Percentiles rank a stretch among this genome's conserved stretches.
Evolutionary conservation across 202 grass and related monocot species (phyloP).

Genomic region (Miscanthus sacchariflorus): DNA sequence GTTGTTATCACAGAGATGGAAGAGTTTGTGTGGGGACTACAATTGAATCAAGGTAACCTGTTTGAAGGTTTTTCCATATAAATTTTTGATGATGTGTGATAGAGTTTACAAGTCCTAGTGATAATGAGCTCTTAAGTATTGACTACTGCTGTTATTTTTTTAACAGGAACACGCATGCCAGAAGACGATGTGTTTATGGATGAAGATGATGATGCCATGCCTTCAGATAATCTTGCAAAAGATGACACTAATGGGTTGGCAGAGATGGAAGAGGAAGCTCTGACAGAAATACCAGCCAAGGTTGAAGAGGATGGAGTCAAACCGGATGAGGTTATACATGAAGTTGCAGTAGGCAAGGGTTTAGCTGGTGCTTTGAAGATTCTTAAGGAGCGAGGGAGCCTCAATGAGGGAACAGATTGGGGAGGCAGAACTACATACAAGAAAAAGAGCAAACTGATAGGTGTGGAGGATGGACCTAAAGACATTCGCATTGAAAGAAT

Average conservation of each 20-base stretch:
- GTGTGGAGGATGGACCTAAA: slow-evolving; percentile 79
- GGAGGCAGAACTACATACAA: slow-evolving; percentile 93
- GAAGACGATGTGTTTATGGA: slow-evolving; percentile 96
- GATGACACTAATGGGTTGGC: slow-evolving; percentile 48
- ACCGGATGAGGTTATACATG: slow-evolving; percentile 78
- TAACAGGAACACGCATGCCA: slow-evolving; percentile 70
- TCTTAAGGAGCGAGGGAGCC: slow-evolving; percentile 74
- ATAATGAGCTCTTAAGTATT: slow-evolving; percentile 22
- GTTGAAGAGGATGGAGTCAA: slow-evolving; percentile 64
- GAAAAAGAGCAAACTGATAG: slow-evolving; percentile 96
- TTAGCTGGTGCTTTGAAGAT: slow-evolving; percentile 84
- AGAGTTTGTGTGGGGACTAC: slow-evolving; percentile 89
- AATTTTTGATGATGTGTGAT: slow-evolving; percentile 14
- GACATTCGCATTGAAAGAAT: slow-evolving; percentile 85
- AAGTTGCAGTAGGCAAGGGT: slow-evolving; percentile 81
- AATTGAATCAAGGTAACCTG: slow-evolving; percentile 80
- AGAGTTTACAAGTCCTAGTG: not conserved
- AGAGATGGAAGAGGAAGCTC: slow-evolving; percentile 54
- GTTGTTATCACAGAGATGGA: slow-evolving; percentile 96
- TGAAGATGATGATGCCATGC: slow-evolving; percentile 64
- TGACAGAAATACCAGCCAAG: slow-evolving; percentile 32
- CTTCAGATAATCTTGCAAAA: slow-evolving; percentile 53
- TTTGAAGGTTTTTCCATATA: slow-evolving; percentile 21
- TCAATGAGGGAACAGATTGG: slow-evolving; percentile 85
- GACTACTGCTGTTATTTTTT: slow-evolving; percentile 42